Base-by-base conservation (phyloP, 2,329 filamentous ascomycete genomes). In the Lasiodiplodia gonubiensis region DNA sequence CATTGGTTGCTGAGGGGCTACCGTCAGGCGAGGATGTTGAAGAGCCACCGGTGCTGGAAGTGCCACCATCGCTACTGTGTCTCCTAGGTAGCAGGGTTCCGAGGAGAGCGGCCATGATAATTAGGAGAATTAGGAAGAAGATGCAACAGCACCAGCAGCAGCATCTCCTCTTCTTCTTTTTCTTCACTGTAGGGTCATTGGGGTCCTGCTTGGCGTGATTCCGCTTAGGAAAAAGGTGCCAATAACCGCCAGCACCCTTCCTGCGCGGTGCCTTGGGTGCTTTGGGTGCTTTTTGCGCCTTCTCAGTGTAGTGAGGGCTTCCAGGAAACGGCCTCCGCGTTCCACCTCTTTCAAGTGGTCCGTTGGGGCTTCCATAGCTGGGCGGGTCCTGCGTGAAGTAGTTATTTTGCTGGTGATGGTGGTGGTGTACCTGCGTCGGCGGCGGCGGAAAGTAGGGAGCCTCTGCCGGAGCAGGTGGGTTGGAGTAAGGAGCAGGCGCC, bases 41-140 rank as follows among this genome's bases (percentile, higher is more conserved):
- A 11, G 33, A 27, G 5, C 53, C 48, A 39, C 54, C 49, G 2
- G 65, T 59, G 33, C 27, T 60, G 12, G 65, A 67, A 8, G 54
- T 37, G 21, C 48, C 55, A 21, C 67, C 73, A 30, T 70, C 79
- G 75, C 70, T 80, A 80, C 70, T 78, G 81, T 64, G 82, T 76
- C 70, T 77, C 54, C 71, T 74, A 0, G 74, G 75, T 27, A 78
- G 69, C 0, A 79, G 73, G 4, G 79, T 74, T 12, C 75, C 69
- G 18, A 82, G 71, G 1, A 81, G 74, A 30, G 81, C 76, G 42
- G 83, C 74, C 42, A 76, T 72, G 61, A 79, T 69, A 37, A 82
- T 73, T 2, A 80, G 74, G 48, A 80, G 68, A 30, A 83, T 67
- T 59, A 74, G 74, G 48, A 74, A 69, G 57, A 76, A 69, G 8